Conservation (phyloP, 1,284 basidiomycete genomes). For the Heterobasidion annosum region DNA sequence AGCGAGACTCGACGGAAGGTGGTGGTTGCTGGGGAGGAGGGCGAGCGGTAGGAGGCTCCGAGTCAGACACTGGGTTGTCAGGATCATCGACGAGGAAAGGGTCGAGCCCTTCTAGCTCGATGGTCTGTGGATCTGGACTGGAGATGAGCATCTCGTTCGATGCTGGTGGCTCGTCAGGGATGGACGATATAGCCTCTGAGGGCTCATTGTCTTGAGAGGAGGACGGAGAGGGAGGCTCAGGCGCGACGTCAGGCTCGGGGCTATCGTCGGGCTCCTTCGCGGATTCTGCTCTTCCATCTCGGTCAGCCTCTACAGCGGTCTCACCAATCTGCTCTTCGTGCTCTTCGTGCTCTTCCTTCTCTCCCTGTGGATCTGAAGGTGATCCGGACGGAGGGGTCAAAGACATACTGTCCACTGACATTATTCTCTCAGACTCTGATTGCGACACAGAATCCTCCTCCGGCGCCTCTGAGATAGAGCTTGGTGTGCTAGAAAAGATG, state of each 20-base stretch:
- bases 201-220: not conserved
- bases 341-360: not conserved
- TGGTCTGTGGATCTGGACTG: not conserved
- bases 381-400: not conserved
- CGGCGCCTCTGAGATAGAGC: not conserved
- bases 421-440: not conserved
- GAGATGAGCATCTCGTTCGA: not conserved
- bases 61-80: constrained; percentile 11
- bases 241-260: not conserved
- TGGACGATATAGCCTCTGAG: not conserved
- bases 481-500: not conserved
- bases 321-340: not conserved
- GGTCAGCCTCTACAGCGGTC: not conserved
- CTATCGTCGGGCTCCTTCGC: not conserved
- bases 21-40: constrained; percentile 10
- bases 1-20: constrained; percentile 1
- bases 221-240: not conserved
- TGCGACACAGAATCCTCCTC: not conserved
- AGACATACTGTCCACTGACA: not conserved
- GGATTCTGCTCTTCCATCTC: not conserved
- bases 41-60: constrained; percentile 21
- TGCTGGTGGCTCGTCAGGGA: not conserved
- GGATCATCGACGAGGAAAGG: constrained; percentile 48
- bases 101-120: constrained; percentile 35
- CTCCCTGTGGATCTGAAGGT: not conserved